Evolutionary conservation across 1,284 basidiomycete genomes (phyloP).

Genomic region (Vanrija pseudolonga): DNA sequence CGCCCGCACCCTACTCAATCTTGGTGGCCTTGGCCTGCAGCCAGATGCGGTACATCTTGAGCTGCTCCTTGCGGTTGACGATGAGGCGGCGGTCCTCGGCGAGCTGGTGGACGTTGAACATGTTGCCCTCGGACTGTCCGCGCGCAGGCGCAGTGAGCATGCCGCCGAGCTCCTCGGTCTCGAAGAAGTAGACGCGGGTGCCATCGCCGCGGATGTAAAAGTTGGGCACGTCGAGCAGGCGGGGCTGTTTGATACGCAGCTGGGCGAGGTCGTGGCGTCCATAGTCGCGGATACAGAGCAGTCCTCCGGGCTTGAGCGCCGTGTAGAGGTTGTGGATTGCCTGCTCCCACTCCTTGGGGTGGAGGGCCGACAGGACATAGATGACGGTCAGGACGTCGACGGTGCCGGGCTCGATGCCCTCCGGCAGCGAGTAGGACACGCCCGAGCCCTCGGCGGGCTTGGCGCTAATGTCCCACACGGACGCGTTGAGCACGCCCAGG

Average conservation of each 20-base stretch:
- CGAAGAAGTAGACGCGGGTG: constrained; percentile 94
- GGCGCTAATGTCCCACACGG: constrained; percentile 88
- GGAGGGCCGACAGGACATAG: constrained; percentile 90
- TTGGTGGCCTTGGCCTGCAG: constrained; percentile 83
- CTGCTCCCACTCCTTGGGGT: constrained; percentile 85
- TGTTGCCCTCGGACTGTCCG: constrained; percentile 11
- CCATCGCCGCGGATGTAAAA: constrained; percentile 95
- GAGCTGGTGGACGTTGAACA: constrained; percentile 70
- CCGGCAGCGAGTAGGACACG: constrained; percentile 56
- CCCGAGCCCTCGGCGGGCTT: constrained; percentile 11
- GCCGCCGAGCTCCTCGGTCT: constrained; percentile 70
- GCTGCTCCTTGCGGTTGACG: constrained; percentile 82
- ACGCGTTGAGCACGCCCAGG: constrained; percentile 61
- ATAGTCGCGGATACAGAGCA: constrained; percentile 86
- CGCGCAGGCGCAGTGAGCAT: constrained; percentile 65
- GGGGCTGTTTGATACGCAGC: constrained; percentile 80
- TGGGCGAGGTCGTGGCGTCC: constrained; percentile 92
- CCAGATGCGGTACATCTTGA: constrained; percentile 96
- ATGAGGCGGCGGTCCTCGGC: constrained; percentile 84
- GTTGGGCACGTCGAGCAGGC: constrained; percentile 89
- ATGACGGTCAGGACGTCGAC: constrained; percentile 90
- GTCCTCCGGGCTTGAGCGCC: constrained; percentile 86
- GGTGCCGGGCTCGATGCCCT: constrained; percentile 60
- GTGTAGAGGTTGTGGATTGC: constrained; percentile 80
- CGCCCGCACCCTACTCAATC: constrained; percentile 10